These are phyloP conservation scores for Polysphondylium violaceum DNA, from an alignment of 78 protist species.

Conservation along the genomic window DNA sequence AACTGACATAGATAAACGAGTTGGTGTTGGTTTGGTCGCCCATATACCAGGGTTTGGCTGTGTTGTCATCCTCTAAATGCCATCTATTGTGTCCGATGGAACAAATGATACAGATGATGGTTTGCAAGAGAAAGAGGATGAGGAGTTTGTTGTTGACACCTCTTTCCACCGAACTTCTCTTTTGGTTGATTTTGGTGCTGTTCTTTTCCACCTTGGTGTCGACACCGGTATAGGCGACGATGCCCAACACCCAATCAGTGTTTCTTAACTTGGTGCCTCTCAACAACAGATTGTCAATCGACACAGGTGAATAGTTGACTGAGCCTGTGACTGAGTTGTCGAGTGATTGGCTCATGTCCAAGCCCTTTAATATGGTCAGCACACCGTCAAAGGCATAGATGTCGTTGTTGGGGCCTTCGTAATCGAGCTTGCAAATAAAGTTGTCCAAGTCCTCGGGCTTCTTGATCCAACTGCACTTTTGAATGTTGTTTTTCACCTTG, in stretches of 20 bases:
- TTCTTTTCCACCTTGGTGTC: slow-evolving; percentile 89
- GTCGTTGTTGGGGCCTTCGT: slow-evolving; percentile 78
- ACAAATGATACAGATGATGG: slow-evolving; percentile 64
- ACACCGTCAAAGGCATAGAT: slow-evolving; percentile 72
- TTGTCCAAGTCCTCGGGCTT: slow-evolving; percentile 47
- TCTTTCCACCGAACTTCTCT: slow-evolving; percentile 52
- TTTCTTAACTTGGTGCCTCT: slow-evolving; percentile 88
- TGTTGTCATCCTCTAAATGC: slow-evolving; percentile 46
- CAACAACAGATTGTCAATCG: slow-evolving; percentile 35
- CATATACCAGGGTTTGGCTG: slow-evolving; percentile 41
- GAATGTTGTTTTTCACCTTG: slow-evolving; percentile 25
- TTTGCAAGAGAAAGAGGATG: slow-evolving; percentile 41
- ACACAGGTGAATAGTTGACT: slow-evolving; percentile 30
- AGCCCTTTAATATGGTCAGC: slow-evolving; percentile 42
- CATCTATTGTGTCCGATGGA: slow-evolving; percentile 73
- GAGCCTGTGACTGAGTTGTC: neutral
- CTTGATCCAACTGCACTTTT: slow-evolving; percentile 47
- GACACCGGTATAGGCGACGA: slow-evolving; percentile 92
- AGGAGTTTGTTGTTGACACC: slow-evolving; percentile 61
- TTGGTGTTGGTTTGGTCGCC: slow-evolving; percentile 3
- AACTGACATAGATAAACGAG: slow-evolving; percentile 82
- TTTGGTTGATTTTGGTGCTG: slow-evolving; percentile 54
- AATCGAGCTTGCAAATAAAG: slow-evolving; percentile 56
- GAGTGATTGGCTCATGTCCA: neutral
- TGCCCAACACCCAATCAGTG: slow-evolving; percentile 89